phyloP scores from a whole-genome alignment of 2,329 filamentous ascomycete species.

The Paecilomyces fulvus region DNA sequence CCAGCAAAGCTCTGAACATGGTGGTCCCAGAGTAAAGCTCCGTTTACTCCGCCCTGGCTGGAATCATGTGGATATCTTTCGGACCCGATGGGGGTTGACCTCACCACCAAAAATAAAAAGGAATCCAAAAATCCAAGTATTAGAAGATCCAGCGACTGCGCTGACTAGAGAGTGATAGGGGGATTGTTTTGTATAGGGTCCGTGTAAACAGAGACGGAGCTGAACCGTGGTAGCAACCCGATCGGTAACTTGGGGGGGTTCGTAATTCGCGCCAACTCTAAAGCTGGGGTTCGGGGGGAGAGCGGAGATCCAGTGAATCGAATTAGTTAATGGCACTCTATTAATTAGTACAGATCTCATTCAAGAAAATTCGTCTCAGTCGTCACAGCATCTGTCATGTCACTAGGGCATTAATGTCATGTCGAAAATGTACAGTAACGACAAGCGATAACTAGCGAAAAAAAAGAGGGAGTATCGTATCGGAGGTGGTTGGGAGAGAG shows the following conservation, averaged over 20 bases:
- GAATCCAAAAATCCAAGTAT: background rate
- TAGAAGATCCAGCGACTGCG: background rate
- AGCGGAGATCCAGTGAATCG: too few species aligned
- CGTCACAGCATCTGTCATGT: background rate
- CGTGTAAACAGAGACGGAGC: background rate
- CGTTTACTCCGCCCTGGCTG: background rate
- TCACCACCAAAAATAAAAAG: background rate
- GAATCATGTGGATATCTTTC: background rate
- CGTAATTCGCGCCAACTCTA: background rate
- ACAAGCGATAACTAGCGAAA: background rate
- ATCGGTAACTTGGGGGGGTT: background rate
- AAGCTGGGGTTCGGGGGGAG: background rate
- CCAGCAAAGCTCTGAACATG: constrained; percentile 33
- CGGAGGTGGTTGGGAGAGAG: background rate
- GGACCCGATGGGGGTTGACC: background rate
- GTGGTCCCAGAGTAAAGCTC: constrained; percentile 12
- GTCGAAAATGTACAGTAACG: background rate
- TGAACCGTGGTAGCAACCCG: background rate
- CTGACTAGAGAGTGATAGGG: background rate
- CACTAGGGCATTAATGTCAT: background rate
- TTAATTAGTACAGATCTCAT: background rate
- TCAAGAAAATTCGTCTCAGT: background rate
- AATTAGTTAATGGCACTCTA: too few species aligned
- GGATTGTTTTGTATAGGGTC: too few species aligned
- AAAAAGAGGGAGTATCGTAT: background rate